phyloP scores from a whole-genome alignment of 23 red algal genomes.

The Gracilaria domingensis region DNA sequence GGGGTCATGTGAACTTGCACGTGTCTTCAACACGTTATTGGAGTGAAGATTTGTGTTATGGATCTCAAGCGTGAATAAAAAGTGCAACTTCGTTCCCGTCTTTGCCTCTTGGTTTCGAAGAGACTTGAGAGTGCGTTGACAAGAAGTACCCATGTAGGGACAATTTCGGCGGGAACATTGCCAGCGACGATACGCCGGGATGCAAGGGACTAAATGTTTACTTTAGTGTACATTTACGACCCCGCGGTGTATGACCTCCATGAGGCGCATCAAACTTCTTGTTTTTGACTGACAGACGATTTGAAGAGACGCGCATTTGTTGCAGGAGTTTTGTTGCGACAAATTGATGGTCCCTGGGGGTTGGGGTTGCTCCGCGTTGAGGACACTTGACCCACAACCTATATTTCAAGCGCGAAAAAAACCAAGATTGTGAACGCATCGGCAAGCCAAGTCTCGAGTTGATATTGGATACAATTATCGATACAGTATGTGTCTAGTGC shows the following conservation, averaged over 20 bases:
- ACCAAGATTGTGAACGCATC: not conserved
- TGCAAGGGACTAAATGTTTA: not conserved
- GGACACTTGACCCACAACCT: no score
- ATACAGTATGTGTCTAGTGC: not conserved
- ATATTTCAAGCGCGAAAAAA: not conserved
- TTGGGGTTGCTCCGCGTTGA: not conserved
- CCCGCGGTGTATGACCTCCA: not conserved
- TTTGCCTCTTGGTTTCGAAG: no score
- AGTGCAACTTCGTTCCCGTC: no score
- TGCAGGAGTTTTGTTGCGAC: not conserved
- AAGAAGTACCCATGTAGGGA: no score
- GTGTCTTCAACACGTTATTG: no score
- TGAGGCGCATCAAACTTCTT: not conserved
- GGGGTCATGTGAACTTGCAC: no score
- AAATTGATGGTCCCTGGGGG: not conserved
- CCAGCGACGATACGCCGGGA: not conserved
- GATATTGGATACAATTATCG: not conserved
- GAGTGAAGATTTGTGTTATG: no score
- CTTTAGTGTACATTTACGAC: not conserved
- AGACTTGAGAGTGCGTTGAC: no score
- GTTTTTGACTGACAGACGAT: not conserved
- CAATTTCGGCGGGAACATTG: not conserved
- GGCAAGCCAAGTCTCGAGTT: conserved; percentile 6
- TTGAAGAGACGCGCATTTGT: not conserved
- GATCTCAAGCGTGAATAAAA: no score